These are phyloP conservation scores for Tricholoma flavovirens DNA, from an alignment of 768 basidiomycete species.

Conservation along the genomic window DNA sequence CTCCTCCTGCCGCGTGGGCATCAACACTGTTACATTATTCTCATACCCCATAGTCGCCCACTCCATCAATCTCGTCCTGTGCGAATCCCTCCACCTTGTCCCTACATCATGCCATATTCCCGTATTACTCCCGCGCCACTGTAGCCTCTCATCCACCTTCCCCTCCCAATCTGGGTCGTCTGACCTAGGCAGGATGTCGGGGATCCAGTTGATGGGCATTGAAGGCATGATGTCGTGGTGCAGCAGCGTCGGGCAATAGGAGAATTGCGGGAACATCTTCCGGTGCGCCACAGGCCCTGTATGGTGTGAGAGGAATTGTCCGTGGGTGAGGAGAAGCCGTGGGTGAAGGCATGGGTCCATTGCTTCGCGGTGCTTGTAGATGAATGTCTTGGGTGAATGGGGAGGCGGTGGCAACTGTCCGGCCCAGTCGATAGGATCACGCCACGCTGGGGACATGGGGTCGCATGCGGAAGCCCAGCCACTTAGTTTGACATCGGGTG, in stretches of 20 bases:
- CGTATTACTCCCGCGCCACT: conserved; percentile 73
- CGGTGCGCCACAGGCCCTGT: conserved; percentile 38
- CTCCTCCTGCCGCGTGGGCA: conserved; percentile 14
- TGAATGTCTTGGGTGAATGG: conserved; percentile 32
- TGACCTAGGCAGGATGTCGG: conserved; percentile 23
- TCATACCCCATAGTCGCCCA: conserved; percentile 23
- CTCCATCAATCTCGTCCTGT: conserved; percentile 40
- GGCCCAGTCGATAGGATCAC: conserved; percentile 23
- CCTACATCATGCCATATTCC: conserved; percentile 44
- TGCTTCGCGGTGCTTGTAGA: conserved; percentile 35
- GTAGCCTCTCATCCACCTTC: conserved; percentile 48
- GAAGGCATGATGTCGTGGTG: conserved; percentile 49
- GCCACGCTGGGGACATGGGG: conserved; percentile 27
- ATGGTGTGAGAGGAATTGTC: conserved; percentile 45
- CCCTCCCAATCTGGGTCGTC: conserved; percentile 56
- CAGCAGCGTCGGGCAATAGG: conserved; percentile 38
- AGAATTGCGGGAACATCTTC: conserved; percentile 45
- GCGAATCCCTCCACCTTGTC: conserved; percentile 39
- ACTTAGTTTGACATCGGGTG: conserved; percentile 21
- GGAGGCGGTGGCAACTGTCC: conserved; percentile 12
- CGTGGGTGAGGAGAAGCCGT: conserved; percentile 34
- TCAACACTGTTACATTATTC: conserved; percentile 30
- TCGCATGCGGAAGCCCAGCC: conserved; percentile 38
- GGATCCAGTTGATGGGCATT: conserved; percentile 40
- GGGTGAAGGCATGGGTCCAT: conserved; percentile 47